Evolutionary conservation across 768 basidiomycete species (phyloP).

Genomic region (Obba rivulosa): DNA sequence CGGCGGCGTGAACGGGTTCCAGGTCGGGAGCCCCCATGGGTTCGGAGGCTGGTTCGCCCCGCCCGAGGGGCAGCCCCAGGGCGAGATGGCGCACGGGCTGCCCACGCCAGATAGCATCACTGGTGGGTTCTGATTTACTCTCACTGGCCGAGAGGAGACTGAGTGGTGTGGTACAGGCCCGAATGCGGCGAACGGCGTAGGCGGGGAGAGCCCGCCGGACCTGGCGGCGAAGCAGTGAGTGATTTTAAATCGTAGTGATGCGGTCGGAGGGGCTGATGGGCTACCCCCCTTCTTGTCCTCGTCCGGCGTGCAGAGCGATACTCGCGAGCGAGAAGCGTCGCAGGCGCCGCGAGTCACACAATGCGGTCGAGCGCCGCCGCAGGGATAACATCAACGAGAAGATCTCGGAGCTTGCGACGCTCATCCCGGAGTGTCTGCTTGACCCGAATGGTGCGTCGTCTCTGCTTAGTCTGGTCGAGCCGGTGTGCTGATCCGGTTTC

Average conservation of each 20-base stretch:
- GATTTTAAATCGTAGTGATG: neutral
- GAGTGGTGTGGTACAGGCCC: too few species aligned
- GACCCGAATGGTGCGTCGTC: constrained; percentile 42
- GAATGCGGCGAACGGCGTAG: constrained; percentile 6
- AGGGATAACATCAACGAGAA: constrained; percentile 96
- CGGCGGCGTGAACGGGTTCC: constrained; percentile 2
- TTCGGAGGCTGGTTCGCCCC: constrained; percentile 3
- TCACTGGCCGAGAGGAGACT: too few species aligned
- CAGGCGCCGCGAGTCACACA: constrained; percentile 80
- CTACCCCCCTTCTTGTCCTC: neutral
- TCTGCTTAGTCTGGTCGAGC: neutral
- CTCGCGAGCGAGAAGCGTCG: constrained; percentile 81
- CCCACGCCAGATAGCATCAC: too few species aligned
- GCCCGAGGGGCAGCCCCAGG: constrained; percentile 3
- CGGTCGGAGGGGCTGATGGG: constrained; percentile 4
- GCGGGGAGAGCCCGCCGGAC: constrained; percentile 23
- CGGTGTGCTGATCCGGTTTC: too few species aligned
- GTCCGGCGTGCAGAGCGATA: constrained; percentile 30
- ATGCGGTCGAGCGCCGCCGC: constrained; percentile 83
- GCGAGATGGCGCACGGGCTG: too few species aligned
- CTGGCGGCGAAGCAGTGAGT: constrained; percentile 35
- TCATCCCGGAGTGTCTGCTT: constrained; percentile 84
- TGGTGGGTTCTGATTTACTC: too few species aligned
- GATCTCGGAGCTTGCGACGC: constrained; percentile 81
- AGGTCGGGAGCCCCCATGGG: neutral